Evolutionary conservation across 2,329 filamentous ascomycete species (phyloP).

Genomic region (Dissoconium aciculare): DNA sequence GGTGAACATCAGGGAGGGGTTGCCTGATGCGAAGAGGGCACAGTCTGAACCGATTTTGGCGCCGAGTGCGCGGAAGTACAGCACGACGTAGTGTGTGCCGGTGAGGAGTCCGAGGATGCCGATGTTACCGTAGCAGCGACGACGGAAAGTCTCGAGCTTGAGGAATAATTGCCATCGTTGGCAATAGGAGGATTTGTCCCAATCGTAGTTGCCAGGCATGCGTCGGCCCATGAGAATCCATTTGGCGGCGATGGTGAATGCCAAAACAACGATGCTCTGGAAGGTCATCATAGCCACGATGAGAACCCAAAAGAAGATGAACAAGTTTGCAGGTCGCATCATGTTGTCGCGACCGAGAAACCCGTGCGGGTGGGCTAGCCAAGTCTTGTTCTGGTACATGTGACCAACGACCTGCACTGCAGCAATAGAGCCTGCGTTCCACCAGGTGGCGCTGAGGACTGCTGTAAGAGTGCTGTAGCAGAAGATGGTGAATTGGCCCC

Average conservation of each 20-base stretch:
- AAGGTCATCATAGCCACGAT: conserved; percentile 31
- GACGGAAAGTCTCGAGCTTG: conserved; percentile 36
- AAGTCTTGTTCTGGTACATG: conserved; percentile 17
- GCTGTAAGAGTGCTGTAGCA: conserved; percentile 35
- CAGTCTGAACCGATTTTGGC: conserved; percentile 41
- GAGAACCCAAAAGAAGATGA: conserved; percentile 26
- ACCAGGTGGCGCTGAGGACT: conserved; percentile 36
- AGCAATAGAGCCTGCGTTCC: conserved; percentile 36
- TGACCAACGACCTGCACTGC: conserved; percentile 34
- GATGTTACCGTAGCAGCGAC: conserved; percentile 35
- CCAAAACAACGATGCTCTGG: conserved; percentile 32
- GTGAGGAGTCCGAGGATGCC: conserved; percentile 41
- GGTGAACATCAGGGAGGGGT: conserved; percentile 40
- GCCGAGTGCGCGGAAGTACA: conserved; percentile 41
- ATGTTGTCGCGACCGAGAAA: conserved; percentile 8
- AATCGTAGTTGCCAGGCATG: conserved; percentile 40
- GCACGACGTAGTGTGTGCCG: conserved; percentile 37
- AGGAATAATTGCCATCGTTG: conserved; percentile 45
- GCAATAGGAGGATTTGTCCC: conserved; percentile 40
- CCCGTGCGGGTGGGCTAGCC: conserved; percentile 2
- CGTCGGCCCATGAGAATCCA: conserved; percentile 40
- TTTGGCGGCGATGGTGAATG: conserved; percentile 34
- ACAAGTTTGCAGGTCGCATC: conserved; percentile 27
- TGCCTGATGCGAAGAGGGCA: conserved; percentile 40
- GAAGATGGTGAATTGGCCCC: conserved; percentile 35